Evolutionary conservation across 768 basidiomycete species (phyloP).

Genomic region (Suillus americanus): DNA sequence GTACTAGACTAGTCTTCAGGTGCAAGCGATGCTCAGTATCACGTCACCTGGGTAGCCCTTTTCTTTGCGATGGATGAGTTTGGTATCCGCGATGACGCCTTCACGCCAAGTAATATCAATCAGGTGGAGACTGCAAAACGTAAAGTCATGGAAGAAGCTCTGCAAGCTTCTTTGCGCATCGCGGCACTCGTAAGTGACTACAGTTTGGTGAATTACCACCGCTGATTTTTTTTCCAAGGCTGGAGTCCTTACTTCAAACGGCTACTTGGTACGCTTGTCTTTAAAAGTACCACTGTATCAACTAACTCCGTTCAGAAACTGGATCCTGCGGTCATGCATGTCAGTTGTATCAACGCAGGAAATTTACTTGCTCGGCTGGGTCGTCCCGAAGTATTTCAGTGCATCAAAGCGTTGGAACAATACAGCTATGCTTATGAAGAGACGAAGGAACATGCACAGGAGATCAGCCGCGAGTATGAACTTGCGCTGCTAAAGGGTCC

Average conservation of each 20-base stretch:
- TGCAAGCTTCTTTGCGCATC: constrained; percentile 84
- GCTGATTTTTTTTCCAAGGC: constrained; percentile 42
- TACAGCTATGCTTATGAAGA: constrained; percentile 89
- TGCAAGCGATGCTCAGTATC: constrained; percentile 86
- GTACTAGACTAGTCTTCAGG: constrained; percentile 36
- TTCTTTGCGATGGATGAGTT: constrained; percentile 84
- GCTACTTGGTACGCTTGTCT: constrained; percentile 66
- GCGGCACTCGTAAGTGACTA: constrained; percentile 69
- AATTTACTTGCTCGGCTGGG: constrained; percentile 79
- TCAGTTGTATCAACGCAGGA: constrained; percentile 83
- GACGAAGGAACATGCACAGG: constrained; percentile 71
- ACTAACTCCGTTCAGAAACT: constrained; percentile 47
- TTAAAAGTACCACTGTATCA: constrained; percentile 13
- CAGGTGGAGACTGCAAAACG: constrained; percentile 65
- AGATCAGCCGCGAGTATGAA: constrained; percentile 54
- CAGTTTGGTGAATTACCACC: constrained; percentile 3
- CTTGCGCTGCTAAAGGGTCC: constrained; percentile 38
- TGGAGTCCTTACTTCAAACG: constrained; percentile 81
- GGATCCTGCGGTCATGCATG: constrained; percentile 88
- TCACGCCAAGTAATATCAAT: constrained; percentile 42
- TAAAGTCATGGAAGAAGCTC: constrained; percentile 76
- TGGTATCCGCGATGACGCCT: constrained; percentile 65
- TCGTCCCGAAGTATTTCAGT: constrained; percentile 78
- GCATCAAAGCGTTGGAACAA: constrained; percentile 83
- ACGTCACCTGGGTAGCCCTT: constrained; percentile 87